Evolutionary conservation across 2,329 filamentous ascomycete genomes (phyloP), one percentile per base, ranked within the genome.

Genomic region (Apiospora kogelbergensis): DNA sequence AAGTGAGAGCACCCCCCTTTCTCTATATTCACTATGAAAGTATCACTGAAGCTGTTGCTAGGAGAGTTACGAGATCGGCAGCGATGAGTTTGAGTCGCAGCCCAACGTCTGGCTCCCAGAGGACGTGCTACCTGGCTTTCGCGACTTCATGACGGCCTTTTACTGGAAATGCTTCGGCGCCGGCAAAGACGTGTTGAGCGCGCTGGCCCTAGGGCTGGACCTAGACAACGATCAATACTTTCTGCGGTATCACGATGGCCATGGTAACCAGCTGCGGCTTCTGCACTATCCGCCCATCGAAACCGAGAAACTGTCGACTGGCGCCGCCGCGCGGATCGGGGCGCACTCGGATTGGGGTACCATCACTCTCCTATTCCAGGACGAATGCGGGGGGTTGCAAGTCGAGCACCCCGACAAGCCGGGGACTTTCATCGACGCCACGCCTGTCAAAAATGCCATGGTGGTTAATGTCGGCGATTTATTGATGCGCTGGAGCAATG

Each of bases 221-320:
- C 76, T 88, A 2, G 78, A 81, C 0, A 80, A 84, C 65, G 81
- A 84, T 66, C 77, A 81, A 13, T 80, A 82, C 70, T 76, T 87
- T n/a, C 71, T 83, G 3, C 76, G 77, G 24, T 82, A 85, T 60
- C 88, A 90, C 76, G 83, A 82, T 42, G 84, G 85, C 0, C 81
- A 85, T 68, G 85, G 89, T 72, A 88, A 89, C 71, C 88, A 90
- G 70, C 79, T 91, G 11, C 84, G 89, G 1, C 76, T 91, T 33
- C 78, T 90, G 20, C 88, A 91, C 74, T 91, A 89, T 70, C 85
- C 86, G 0, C 78, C 83, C 2, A 79, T 87, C 5, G 79, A 82
- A 33, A 81, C 81, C 6, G 78, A 79, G 41, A 80, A 80, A 44
- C 75, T 88, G 24, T 79, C 81, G 40, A 81, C 79, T 53, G 79